Conservation (phyloP, 208 protist genomes). For the Acanthamoeba rhysodes region DNA sequence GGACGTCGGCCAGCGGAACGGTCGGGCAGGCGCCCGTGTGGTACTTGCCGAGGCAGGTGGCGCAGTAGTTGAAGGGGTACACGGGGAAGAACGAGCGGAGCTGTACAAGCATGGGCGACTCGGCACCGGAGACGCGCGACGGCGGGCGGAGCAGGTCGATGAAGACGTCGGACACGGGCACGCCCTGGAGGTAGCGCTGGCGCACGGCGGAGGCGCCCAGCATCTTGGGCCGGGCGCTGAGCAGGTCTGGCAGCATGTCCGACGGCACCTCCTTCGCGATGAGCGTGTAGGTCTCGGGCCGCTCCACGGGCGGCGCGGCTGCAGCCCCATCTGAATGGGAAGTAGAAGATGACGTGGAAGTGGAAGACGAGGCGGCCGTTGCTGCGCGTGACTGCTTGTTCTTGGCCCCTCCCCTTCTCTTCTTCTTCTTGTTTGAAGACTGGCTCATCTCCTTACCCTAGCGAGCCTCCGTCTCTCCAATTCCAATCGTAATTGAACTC, state of each 20-base stretch:
- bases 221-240: background rate
- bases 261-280: background rate
- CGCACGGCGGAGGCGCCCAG: background rate
- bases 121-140: background rate
- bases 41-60: background rate
- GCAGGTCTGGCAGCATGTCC: background rate
- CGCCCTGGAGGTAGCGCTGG: background rate
- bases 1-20: background rate
- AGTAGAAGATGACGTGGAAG: background rate
- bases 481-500: background rate
- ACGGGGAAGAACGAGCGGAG: constrained; percentile 16
- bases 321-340: background rate
- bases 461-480: too few relatives aligned
- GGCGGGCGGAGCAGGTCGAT: background rate
- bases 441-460: too few relatives aligned
- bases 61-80: constrained; percentile 7
- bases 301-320: background rate
- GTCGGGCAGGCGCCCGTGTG: background rate
- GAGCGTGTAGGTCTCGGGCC: background rate
- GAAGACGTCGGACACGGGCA: background rate
- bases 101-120: background rate
- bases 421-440: background rate
- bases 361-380: too few relatives aligned
- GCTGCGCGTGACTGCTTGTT: too few relatives aligned
- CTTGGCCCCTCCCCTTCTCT: background rate